Evolutionary conservation across 345 rosid genomes (phyloP), one percentile per base, ranked within the genome.

Genomic region (Gossypium anomalum): DNA sequence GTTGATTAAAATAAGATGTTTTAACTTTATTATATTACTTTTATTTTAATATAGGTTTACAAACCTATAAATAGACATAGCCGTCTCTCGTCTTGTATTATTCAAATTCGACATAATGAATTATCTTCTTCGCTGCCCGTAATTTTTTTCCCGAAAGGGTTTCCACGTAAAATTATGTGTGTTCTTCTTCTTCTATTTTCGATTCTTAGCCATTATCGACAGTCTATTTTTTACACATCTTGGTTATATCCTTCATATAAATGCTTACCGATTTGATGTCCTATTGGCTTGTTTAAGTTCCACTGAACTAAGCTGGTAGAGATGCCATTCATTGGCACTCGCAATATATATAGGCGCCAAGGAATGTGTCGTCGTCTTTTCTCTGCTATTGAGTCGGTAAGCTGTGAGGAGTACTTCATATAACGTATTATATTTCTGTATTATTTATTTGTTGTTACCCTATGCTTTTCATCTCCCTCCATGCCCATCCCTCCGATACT

Each of bases 281-380:
- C 7, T 56, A n/a, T 67, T 52, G 27, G 17, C 16, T 8, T 70
- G 5, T 52, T 45, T 70, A 93, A 97, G 85, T 88, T 93, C 74
- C 96, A 87, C 78, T 97, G 96, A 69, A 85, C 84, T 70, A 71
- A 74, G 72, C 76, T 92, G 66, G 98, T 92, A 82, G 96, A 93
- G 87, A 93, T 93, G 96, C 96, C 97, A n/a, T 93, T 90, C 81
- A 89, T 93, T 80, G 98, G 96, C 76, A 92, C 97, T 53, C 97
- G 97, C 16, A 88, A 90, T 78, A 77, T 82, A 63, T 93, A 92
- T 74, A 86, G 96, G 82, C 89, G 87, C 58, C 93, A 89, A 79
- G 93, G 96, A 75, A 91, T 93, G 96, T 93, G 97, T 64, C 92
- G 90, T 20, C 86, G 89, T 61, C 97, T 93, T 77, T 89, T 90